Conservation (phyloP, 2,329 filamentous ascomycete species). For the Alternaria sp. region DNA sequence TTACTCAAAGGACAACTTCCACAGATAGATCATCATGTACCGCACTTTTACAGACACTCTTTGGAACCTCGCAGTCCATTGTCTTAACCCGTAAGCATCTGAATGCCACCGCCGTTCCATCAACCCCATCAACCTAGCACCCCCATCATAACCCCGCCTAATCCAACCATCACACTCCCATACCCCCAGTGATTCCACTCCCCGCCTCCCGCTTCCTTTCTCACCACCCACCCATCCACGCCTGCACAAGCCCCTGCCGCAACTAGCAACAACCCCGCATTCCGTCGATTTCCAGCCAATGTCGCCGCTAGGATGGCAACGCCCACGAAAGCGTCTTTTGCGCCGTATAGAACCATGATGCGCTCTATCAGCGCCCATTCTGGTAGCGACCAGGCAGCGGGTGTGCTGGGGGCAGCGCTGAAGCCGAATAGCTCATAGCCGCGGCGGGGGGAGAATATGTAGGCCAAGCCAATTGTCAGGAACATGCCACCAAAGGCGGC, state of each 20-base stretch:
- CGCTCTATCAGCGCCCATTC: constrained; percentile 54
- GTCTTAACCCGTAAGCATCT: not conserved
- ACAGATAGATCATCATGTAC: fast-evolving
- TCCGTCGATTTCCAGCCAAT: constrained; percentile 51
- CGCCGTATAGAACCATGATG: constrained; percentile 59
- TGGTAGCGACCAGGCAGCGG: constrained; percentile 46
- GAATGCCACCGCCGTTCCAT: not conserved
- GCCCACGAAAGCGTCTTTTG: constrained; percentile 62
- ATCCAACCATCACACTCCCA: constrained; percentile 39
- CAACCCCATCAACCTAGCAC: not conserved
- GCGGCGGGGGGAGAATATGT: constrained; percentile 47
- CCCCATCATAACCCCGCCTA: not conserved
- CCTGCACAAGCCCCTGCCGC: constrained; percentile 54
- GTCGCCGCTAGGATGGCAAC: constrained; percentile 50
- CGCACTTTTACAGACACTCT: not conserved
- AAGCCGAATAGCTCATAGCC: constrained; percentile 54
- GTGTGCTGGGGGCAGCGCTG: constrained; percentile 28
- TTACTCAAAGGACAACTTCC: fast-evolving
- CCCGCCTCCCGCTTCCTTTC: constrained; percentile 47
- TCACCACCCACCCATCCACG: constrained; percentile 58
- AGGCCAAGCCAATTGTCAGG: constrained; percentile 53
- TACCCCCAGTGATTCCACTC: constrained; percentile 63
- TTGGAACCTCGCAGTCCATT: fast-evolving
- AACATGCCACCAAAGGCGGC: constrained; percentile 39
- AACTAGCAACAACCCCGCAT: constrained; percentile 56